Percentiles rank a stretch among this genome's conserved stretches.
phyloP scores from a whole-genome alignment of 2,329 filamentous ascomycete genomes.

The Penicillium hordei region DNA sequence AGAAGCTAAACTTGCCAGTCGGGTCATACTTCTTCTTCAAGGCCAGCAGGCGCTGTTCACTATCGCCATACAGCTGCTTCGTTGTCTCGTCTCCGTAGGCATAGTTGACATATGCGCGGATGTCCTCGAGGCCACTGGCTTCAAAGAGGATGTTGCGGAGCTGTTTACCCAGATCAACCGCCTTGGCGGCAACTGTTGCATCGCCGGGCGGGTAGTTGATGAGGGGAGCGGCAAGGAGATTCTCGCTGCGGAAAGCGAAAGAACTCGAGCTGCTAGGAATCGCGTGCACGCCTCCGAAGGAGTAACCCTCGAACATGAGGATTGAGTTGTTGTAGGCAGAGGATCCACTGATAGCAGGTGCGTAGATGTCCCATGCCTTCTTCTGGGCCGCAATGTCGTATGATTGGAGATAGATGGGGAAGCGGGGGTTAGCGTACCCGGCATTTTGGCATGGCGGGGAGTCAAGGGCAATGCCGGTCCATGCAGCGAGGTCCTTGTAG shows the following conservation, averaged over 20 bases:
- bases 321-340: constrained; percentile 43
- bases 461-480: constrained; percentile 44
- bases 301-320: constrained; percentile 60
- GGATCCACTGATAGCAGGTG: constrained; percentile 30
- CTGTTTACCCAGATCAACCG: constrained; percentile 28
- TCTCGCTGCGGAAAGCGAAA: constrained; percentile 49
- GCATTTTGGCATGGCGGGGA: constrained; percentile 46
- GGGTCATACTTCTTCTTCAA: constrained; percentile 42
- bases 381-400: constrained; percentile 43
- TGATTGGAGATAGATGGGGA: constrained; percentile 46
- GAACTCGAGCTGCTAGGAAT: constrained; percentile 42
- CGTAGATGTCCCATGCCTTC: constrained; percentile 41
- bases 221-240: constrained; percentile 41
- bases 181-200: constrained; percentile 25
- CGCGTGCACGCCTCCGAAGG: constrained; percentile 46
- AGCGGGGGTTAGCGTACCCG: constrained; percentile 43
- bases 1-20: constrained; percentile 31
- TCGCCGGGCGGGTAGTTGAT: constrained; percentile 32
- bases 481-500: constrained; percentile 49
- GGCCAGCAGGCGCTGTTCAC: constrained; percentile 28
- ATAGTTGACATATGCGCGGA: constrained; percentile 36
- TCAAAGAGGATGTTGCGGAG: constrained; percentile 32
- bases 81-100: constrained; percentile 30
- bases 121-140: constrained; percentile 18
- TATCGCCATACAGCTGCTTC: constrained; percentile 32